A percentile compares a stretch with the other conserved stretches of the same genome.
phyloP scores from a whole-genome alignment of 2,329 filamentous ascomycete species.

The Penicillium frequentans region DNA sequence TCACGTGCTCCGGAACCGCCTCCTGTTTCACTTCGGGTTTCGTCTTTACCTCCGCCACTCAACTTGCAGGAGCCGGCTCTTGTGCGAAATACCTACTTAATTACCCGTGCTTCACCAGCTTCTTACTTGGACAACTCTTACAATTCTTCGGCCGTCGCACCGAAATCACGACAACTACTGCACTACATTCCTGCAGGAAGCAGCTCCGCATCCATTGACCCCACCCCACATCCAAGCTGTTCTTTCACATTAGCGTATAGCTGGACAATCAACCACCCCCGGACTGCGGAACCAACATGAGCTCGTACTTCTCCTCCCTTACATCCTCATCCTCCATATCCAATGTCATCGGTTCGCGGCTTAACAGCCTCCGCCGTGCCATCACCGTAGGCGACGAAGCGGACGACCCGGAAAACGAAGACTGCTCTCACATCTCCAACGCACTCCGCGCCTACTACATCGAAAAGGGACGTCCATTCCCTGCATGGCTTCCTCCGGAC shows the following conservation, averaged over 20 bases:
- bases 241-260: slow-evolving; percentile 5
- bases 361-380: slow-evolving; percentile 56
- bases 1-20: slow-evolving; percentile 15
- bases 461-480: slow-evolving; percentile 79
- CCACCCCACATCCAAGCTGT: slow-evolving; percentile 23
- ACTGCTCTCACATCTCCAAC: slow-evolving; percentile 92
- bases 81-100: slow-evolving; percentile 7
- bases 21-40: slow-evolving; percentile 10
- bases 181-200: slow-evolving; percentile 5
- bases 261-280: background rate
- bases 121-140: background rate
- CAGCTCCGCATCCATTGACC: slow-evolving; percentile 20
- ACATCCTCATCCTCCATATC: slow-evolving; percentile 47
- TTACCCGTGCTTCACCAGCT: background rate
- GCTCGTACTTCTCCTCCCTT: slow-evolving; percentile 78
- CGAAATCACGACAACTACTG: background rate
- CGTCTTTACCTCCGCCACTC: background rate
- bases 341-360: slow-evolving; percentile 53
- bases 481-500: slow-evolving; percentile 84
- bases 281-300: slow-evolving; percentile 52
- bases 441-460: slow-evolving; percentile 90
- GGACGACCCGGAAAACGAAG: slow-evolving; percentile 57
- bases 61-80: slow-evolving; percentile 23
- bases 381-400: slow-evolving; percentile 43
- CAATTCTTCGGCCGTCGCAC: background rate